Evolutionary conservation across 345 rosid species (phyloP).

Genomic region (Clarkia xantiana): DNA sequence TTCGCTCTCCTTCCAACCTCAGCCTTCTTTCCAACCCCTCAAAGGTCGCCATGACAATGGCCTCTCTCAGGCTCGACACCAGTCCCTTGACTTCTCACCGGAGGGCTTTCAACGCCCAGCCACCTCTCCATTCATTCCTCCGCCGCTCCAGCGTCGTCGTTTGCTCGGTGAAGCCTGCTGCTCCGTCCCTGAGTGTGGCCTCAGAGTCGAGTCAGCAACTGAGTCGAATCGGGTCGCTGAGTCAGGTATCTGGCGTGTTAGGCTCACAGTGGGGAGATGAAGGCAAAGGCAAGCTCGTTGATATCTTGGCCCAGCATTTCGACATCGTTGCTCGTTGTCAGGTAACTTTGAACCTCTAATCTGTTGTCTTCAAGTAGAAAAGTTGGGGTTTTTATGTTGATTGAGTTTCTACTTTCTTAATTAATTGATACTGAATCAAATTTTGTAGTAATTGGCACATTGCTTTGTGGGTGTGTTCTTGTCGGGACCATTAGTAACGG

Average conservation of each 20-base stretch:
- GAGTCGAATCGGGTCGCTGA: constrained; percentile 46
- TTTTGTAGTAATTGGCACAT: no score
- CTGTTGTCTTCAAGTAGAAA: background rate
- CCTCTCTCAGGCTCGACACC: constrained; percentile 7
- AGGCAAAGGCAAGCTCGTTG: constrained; percentile 97
- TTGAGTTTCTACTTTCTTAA: no score
- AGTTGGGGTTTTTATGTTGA: no score
- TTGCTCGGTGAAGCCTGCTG: constrained; percentile 18
- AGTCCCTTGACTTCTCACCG: background rate
- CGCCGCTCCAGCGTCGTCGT: constrained; percentile 22
- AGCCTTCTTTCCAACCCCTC: background rate
- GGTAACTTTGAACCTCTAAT: constrained; percentile 19
- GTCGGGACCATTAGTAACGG: no score
- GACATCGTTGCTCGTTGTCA: constrained; percentile 97
- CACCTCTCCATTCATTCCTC: constrained; percentile 9
- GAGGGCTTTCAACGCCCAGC: constrained; percentile 1
- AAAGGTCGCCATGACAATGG: constrained; percentile 1
- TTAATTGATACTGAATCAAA: no score
- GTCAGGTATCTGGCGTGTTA: constrained; percentile 82
- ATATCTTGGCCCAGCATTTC: constrained; percentile 73
- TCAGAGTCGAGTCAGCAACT: constrained; percentile 24
- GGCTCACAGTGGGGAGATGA: constrained; percentile 99
- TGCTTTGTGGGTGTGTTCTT: no score
- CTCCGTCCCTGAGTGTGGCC: constrained; percentile 27
- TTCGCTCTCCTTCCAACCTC: background rate